A percentile compares a stretch with the other conserved stretches of the same genome.
Conservation (phyloP, 179 eudicot genomes). For the Beta corolliflora region DNA sequence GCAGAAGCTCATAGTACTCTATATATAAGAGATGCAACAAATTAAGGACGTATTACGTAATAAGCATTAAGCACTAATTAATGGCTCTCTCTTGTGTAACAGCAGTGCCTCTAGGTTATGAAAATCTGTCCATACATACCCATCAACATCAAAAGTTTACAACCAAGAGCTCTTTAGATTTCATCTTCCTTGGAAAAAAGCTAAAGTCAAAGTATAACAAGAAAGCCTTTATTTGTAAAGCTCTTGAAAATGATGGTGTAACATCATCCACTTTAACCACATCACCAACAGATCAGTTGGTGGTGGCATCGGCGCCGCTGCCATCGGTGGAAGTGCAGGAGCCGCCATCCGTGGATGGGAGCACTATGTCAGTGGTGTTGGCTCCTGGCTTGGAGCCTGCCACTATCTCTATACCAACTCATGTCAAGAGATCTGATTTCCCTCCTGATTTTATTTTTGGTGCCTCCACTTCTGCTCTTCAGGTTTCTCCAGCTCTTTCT, state of each 20-base stretch:
- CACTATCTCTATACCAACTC: background rate
- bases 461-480: slow-evolving; percentile 4
- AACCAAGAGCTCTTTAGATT: background rate
- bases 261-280: background rate
- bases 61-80: too few relatives aligned
- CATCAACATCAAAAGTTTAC: background rate
- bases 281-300: background rate
- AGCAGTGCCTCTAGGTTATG: background rate
- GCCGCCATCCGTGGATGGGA: background rate
- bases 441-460: slow-evolving; percentile 5
- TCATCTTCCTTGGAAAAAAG: background rate
- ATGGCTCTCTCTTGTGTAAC: background rate
- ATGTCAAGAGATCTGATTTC: slow-evolving; percentile 7
- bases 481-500: background rate
- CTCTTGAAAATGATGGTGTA: background rate
- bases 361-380: slow-evolving; percentile 3
- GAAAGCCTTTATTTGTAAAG: background rate
- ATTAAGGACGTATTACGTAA: too few relatives aligned
- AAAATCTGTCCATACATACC: background rate
- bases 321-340: background rate
- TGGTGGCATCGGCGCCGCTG: background rate
- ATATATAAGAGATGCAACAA: too few relatives aligned
- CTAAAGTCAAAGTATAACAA: too few relatives aligned
- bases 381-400: background rate
- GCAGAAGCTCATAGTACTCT: too few relatives aligned